Evolutionary conservation across 2,329 filamentous ascomycete species (phyloP).

Genomic region (Epichloe uncinata): DNA sequence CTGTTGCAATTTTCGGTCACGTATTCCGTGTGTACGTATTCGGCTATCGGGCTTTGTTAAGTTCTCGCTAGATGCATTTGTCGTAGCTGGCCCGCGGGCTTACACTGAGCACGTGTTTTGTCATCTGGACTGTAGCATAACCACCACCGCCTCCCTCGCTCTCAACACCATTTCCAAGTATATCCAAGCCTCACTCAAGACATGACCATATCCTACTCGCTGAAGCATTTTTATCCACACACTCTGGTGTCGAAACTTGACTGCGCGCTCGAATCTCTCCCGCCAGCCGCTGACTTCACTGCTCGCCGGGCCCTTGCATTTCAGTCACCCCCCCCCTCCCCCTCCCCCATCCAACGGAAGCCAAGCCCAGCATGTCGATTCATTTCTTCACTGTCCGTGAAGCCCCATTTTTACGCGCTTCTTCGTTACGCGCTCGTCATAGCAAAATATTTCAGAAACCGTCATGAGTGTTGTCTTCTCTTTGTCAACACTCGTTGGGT

Average conservation of each 20-base stretch:
- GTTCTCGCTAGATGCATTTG: background rate
- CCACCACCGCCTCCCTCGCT: background rate
- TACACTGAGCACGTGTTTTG: background rate
- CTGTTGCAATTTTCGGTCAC: too few relatives aligned
- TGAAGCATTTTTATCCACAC: conserved; percentile 22
- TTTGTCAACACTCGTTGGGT: background rate
- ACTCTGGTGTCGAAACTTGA: too few relatives aligned
- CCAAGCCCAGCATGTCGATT: background rate
- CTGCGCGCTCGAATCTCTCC: too few relatives aligned
- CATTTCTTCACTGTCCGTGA: background rate
- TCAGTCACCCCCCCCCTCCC: background rate
- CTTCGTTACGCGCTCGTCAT: too few relatives aligned
- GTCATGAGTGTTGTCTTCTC: background rate
- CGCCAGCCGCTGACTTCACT: background rate
- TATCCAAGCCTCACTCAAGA: background rate
- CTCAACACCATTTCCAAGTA: background rate
- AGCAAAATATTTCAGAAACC: background rate
- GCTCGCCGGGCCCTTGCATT: background rate
- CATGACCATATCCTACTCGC: background rate
- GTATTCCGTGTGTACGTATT: too few relatives aligned
- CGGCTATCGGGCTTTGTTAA: too few relatives aligned
- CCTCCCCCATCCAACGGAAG: background rate
- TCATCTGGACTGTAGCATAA: too few relatives aligned
- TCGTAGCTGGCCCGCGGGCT: background rate
- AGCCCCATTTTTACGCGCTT: background rate